Conservation (phyloP, 176 grass and related monocot genomes). For the Musa acuminata region DNA sequence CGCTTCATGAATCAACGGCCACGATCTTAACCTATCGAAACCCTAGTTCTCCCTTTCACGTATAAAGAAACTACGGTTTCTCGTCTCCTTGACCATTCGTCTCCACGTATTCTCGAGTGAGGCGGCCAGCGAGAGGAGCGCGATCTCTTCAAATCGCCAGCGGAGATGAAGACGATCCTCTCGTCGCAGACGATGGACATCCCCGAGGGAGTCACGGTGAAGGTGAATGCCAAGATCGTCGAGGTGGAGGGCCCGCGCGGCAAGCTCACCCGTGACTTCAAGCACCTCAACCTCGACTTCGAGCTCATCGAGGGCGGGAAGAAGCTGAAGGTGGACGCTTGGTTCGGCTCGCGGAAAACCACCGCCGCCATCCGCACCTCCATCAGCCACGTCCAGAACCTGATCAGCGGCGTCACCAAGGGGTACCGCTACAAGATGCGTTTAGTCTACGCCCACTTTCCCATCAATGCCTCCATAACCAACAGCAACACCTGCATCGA, state of each 20-base stretch:
- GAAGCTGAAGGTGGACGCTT: conserved; percentile 87
- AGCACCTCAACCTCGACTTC: conserved; percentile 97
- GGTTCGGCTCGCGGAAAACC: conserved; percentile 84
- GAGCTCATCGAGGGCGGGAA: conserved; percentile 56
- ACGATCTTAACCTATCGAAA: no score
- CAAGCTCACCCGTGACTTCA: conserved; percentile 74
- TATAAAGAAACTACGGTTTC: no score
- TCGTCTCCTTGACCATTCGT: no score
- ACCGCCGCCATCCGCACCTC: conserved; percentile 87
- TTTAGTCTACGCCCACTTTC: conserved; percentile 84
- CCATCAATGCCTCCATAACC: conserved; percentile 88
- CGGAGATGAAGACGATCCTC: conserved; percentile 79
- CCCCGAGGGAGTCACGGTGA: conserved; percentile 57
- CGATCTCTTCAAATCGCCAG: neutral
- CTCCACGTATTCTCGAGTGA: neutral
- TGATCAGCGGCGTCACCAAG: conserved; percentile 78
- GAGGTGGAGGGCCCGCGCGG: conserved; percentile 64
- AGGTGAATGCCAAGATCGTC: conserved; percentile 58
- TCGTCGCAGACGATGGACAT: conserved; percentile 80
- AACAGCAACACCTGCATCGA: conserved; percentile 53
- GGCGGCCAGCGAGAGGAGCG: neutral
- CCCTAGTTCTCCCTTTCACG: no score
- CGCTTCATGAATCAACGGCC: no score
- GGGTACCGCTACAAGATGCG: conserved; percentile 88
- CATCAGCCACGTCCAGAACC: conserved; percentile 90